phyloP scores from a whole-genome alignment of 139 green algal species.

The Marvania coccoides region DNA sequence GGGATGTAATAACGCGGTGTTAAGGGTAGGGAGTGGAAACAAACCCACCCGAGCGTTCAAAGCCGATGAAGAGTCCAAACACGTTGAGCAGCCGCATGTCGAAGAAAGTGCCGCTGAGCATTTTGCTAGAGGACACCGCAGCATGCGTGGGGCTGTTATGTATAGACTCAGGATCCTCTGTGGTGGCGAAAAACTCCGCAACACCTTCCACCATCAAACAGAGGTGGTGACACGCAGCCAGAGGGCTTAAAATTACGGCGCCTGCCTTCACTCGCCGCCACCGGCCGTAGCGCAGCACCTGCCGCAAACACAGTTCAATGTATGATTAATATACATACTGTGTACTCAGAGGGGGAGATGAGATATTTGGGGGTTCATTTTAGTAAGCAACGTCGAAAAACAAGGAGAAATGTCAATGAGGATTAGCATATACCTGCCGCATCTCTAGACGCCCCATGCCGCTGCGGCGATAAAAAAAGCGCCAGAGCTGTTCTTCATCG shows the following conservation, averaged over 20 bases:
- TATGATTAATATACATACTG: background rate
- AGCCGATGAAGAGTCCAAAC: conserved; percentile 19
- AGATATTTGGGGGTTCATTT: background rate
- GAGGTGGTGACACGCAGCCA: background rate
- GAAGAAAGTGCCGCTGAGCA: conserved; percentile 7
- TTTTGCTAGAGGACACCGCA: background rate
- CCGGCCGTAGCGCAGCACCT: conserved; percentile 3
- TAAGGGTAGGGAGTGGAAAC: too few relatives aligned
- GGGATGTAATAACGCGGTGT: too few relatives aligned
- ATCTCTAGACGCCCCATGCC: conserved; percentile 29
- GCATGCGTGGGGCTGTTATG: background rate
- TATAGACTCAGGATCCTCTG: conserved; percentile 3
- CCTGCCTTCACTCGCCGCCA: conserved; percentile 3
- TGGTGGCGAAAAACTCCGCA: background rate
- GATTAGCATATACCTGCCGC: background rate
- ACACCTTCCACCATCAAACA: conserved; percentile 20
- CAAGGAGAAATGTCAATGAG: too few relatives aligned
- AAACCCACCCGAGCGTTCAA: conserved; percentile 2
- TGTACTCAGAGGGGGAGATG: background rate
- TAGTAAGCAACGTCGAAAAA: background rate
- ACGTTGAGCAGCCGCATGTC: conserved; percentile 6
- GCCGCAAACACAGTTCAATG: background rate
- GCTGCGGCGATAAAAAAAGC: conserved; percentile 18
- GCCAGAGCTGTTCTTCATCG: conserved; percentile 34
- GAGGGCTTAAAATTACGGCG: background rate